These are phyloP conservation scores for Nakazawaea peltata DNA, from an alignment of 805 yeast genomes.

Conservation along the genomic window DNA sequence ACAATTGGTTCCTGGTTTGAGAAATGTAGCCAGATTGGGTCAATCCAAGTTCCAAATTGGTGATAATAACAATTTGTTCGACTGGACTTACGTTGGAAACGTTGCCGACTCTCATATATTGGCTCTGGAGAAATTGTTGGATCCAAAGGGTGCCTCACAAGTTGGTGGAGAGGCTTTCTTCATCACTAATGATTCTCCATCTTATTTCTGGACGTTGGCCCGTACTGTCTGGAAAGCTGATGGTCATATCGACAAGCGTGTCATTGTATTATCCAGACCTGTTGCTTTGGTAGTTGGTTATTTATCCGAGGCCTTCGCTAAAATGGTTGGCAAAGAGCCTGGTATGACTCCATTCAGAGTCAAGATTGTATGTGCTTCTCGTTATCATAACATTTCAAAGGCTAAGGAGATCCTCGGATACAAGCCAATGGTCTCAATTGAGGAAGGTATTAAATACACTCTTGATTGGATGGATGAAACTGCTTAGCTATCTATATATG, in stretches of 20 bases:
- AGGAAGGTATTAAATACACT: conserved; percentile 73
- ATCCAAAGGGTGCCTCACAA: conserved; percentile 27
- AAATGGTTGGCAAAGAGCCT: conserved; percentile 71
- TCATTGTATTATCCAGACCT: conserved; percentile 61
- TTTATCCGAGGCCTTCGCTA: conserved; percentile 66
- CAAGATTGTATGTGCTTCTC: conserved; percentile 80
- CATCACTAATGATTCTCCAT: conserved; percentile 88
- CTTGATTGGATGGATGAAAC: conserved; percentile 85
- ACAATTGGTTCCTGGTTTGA: conserved; percentile 88
- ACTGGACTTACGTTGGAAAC: conserved; percentile 97
- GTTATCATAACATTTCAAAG: conserved; percentile 87
- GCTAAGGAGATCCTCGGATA: conserved; percentile 78
- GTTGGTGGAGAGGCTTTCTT: conserved; percentile 87
- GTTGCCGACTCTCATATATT: conserved; percentile 95
- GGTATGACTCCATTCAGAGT: conserved; percentile 96
- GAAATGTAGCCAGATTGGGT: conserved; percentile 73
- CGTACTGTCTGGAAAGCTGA: conserved; percentile 97
- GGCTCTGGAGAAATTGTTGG: conserved; percentile 72
- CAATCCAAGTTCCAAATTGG: conserved; percentile 93
- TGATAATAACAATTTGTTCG: conserved; percentile 87
- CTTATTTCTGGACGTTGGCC: conserved; percentile 95
- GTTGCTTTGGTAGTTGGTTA: conserved; percentile 81
- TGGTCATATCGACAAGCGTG: conserved; percentile 67
- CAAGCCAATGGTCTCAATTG: conserved; percentile 68
- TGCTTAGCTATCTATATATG: conserved; percentile 10